A percentile compares a stretch with the other conserved stretches of the same genome.
phyloP scores from a whole-genome alignment of 2,329 filamentous ascomycete genomes.

The Neonectria faginata region DNA sequence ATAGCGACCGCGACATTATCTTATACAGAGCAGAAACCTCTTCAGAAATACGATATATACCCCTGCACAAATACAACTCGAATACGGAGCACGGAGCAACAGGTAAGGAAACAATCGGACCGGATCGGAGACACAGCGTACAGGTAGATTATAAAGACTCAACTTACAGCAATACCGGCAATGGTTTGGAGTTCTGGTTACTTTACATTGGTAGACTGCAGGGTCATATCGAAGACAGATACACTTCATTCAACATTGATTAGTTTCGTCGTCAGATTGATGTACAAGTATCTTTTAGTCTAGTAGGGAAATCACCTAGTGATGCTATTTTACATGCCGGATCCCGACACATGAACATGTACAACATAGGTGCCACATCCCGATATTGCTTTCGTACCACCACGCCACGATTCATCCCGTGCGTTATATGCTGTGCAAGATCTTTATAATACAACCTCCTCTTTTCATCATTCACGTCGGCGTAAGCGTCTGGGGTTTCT shows the following conservation, averaged over 20 bases:
- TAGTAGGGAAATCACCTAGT: conserved; percentile 34
- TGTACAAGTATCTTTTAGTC: conserved; percentile 34
- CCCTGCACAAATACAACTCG: conserved; percentile 6
- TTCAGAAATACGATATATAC: conserved; percentile 14
- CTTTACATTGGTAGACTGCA: neutral
- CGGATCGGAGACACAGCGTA: conserved; percentile 8
- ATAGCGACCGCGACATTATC: conserved; percentile 42
- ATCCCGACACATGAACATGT: neutral
- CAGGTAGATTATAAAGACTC: conserved; percentile 20
- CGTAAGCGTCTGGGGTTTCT: conserved; percentile 16
- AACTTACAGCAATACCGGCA: conserved; percentile 9
- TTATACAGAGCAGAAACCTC: neutral
- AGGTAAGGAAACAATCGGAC: conserved; percentile 12
- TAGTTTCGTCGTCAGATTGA: conserved; percentile 1
- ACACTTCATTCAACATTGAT: conserved; percentile 8
- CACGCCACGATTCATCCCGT: conserved; percentile 18
- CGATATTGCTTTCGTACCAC: conserved; percentile 2
- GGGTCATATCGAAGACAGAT: neutral
- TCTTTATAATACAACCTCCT: conserved; percentile 43
- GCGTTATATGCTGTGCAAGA: conserved; percentile 38
- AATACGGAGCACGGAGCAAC: conserved; percentile 6
- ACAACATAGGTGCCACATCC: neutral
- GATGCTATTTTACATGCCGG: conserved; percentile 2
- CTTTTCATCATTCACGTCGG: conserved; percentile 16
- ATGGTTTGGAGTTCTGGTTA: conserved; percentile 19